Evolutionary conservation across 2,329 filamentous ascomycete species (phyloP), one percentile per base, ranked within the genome.

Genomic region (Diaporthe sp.): DNA sequence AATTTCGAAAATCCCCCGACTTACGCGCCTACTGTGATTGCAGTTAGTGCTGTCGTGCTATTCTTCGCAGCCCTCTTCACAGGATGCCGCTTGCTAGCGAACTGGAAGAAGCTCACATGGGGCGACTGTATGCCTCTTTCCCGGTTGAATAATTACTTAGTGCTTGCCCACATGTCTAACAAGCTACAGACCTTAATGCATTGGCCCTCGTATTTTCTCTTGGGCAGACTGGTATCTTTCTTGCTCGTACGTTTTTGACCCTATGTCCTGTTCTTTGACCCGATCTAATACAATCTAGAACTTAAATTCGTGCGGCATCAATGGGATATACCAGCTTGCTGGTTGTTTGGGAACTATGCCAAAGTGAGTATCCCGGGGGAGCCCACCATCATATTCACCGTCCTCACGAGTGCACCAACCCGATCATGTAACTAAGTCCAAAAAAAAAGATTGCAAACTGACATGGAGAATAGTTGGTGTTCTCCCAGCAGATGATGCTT

Each of bases 301-400:
- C 47, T 79, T 28, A 72, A 66, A 25, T 72, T 70, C n/a, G 57
- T 52, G 7, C 76, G 76, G 13, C 77, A 78, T 47, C 61, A 68
- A 60, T 78, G 77, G 77, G 73, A 77, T 19, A 71, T 76, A 33
- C 76, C 76, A 8, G 72, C 57, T 2, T 78, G 77, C 42, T 78
- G 76, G 76, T 72, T 76, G 10, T 30, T 70, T 25, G 76, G 71
- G 19, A n/a, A 71, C 13, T 77, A 75, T 52, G 22, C 47, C 17
- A 71, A 77, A 57, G 75, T 75, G 60, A 50, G 68, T 66, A 6
- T 5, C 33, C 50, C 33, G n/a, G n/a, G n/a, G n/a, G n/a, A n/a
- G n/a, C n/a, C 33, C 33, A 8, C n/a, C 45, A 19, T n/a, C 8
- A 19, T 45, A n/a, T n/a, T n/a, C n/a, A 54, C 45, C 17, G 8